A percentile compares a stretch with the other conserved stretches of the same genome.
phyloP scores from a whole-genome alignment of 495 filamentous ascomycete genomes.

The Neurospora sp. region DNA sequence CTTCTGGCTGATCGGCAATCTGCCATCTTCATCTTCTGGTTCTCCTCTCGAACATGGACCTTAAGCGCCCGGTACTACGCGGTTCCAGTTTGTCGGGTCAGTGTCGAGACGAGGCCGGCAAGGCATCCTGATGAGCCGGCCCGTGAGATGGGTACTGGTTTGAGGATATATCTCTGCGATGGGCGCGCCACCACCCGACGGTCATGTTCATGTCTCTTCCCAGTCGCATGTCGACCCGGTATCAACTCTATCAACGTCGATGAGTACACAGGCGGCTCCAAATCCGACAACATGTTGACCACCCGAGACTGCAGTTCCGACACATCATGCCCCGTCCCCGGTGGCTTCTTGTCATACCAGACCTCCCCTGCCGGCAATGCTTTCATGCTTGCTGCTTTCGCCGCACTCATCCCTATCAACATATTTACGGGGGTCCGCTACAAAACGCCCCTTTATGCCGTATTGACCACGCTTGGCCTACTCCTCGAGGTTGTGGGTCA shows the following conservation, averaged over 20 bases:
- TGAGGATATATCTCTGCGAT: background rate
- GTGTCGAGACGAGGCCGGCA: background rate
- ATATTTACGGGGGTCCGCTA: slow-evolving; percentile 29
- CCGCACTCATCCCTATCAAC: slow-evolving; percentile 23
- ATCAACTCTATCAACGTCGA: background rate
- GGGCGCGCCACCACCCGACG: background rate
- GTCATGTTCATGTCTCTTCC: background rate
- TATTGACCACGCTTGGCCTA: slow-evolving; percentile 22
- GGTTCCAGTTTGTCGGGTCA: background rate
- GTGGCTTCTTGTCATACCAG: slow-evolving; percentile 18
- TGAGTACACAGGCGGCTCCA: background rate
- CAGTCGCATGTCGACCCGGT: background rate
- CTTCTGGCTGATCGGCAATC: background rate
- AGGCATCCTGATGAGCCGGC: background rate
- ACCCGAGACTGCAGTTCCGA: slow-evolving; percentile 7
- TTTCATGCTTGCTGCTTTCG: slow-evolving; percentile 31
- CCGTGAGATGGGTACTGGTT: background rate
- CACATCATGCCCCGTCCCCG: slow-evolving; percentile 8
- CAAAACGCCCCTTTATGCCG: slow-evolving; percentile 22
- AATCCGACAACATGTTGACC: slow-evolving; percentile 1
- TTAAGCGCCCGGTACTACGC: background rate
- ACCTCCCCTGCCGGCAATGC: slow-evolving; percentile 22
- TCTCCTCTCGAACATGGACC: background rate
- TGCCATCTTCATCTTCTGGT: background rate
- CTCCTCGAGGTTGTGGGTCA: slow-evolving; percentile 31